Evolutionary conservation across 345 rosid genomes (phyloP).

Genomic region (Gossypium thurberi): DNA sequence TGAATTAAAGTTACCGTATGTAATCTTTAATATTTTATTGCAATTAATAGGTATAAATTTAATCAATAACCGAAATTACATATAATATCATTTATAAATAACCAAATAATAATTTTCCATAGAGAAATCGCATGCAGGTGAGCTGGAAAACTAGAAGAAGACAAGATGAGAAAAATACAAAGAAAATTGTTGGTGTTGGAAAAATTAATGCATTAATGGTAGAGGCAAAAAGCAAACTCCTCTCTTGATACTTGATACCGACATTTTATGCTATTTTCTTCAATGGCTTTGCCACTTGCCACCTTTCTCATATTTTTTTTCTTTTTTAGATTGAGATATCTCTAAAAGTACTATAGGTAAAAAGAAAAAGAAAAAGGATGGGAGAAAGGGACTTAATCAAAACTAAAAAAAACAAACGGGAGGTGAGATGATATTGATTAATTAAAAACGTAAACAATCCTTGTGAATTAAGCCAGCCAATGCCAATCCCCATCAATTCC

Average conservation of each 20-base stretch:
- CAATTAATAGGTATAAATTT: too few species aligned
- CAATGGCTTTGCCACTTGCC: slow-evolving; percentile 16
- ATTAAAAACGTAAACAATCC: slow-evolving; percentile 52
- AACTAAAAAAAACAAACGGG: background rate
- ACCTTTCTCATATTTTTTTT: slow-evolving; percentile 24
- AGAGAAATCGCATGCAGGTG: too few species aligned
- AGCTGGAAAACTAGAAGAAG: background rate
- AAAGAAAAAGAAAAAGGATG: background rate
- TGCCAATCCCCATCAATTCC: slow-evolving; percentile 90
- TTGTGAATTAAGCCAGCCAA: slow-evolving; percentile 67
- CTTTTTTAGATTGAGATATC: slow-evolving; percentile 26
- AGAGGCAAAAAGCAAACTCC: background rate
- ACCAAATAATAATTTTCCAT: too few species aligned
- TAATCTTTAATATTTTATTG: too few species aligned
- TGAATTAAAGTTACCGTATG: too few species aligned
- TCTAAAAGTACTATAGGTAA: slow-evolving; percentile 2
- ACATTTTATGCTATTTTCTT: slow-evolving; percentile 22
- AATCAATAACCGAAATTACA: too few species aligned
- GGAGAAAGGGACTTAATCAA: background rate
- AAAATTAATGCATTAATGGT: background rate
- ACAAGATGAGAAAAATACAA: background rate
- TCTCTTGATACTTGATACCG: background rate
- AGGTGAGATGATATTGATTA: slow-evolving; percentile 28
- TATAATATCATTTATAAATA: too few species aligned
- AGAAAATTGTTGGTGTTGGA: slow-evolving; percentile 3